phyloP scores from a whole-genome alignment of 306 rosid species.

The Cicer arietinum region DNA sequence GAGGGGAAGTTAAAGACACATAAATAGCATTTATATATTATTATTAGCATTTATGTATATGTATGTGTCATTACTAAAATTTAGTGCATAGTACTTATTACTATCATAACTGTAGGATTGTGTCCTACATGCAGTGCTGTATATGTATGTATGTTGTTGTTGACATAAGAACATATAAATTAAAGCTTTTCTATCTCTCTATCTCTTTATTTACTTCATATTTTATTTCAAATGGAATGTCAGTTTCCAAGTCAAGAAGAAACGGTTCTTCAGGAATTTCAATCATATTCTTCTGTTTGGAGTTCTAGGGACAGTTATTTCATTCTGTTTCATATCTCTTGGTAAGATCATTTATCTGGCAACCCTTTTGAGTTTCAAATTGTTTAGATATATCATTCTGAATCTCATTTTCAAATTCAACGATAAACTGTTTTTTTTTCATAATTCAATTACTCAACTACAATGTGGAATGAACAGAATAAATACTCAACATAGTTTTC shows the following conservation, averaged over 20 bases:
- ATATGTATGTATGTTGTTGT: too few relatives aligned
- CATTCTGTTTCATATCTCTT: constrained; percentile 71
- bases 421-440: constrained; percentile 12
- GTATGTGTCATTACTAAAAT: too few relatives aligned
- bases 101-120: too few relatives aligned
- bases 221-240: constrained; percentile 25
- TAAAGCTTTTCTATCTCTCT: neutral
- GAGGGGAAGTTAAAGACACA: too few relatives aligned
- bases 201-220: neutral
- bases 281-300: constrained; percentile 70
- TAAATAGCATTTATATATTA: too few relatives aligned
- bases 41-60: too few relatives aligned
- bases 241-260: constrained; percentile 91
- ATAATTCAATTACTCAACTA: constrained; percentile 20
- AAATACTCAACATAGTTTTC: neutral
- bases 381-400: neutral
- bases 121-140: too few relatives aligned
- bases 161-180: too few relatives aligned
- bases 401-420: neutral
- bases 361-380: neutral
- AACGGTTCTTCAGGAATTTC: constrained; percentile 72
- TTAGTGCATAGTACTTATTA: too few relatives aligned
- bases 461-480: neutral
- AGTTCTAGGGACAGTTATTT: constrained; percentile 65
- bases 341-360: constrained; percentile 57